A percentile compares a stretch with the other conserved stretches of the same genome.
These are phyloP conservation scores for Teunomyces barrocoloradensis DNA, from an alignment of 805 yeast species.

Conservation along the genomic window DNA sequence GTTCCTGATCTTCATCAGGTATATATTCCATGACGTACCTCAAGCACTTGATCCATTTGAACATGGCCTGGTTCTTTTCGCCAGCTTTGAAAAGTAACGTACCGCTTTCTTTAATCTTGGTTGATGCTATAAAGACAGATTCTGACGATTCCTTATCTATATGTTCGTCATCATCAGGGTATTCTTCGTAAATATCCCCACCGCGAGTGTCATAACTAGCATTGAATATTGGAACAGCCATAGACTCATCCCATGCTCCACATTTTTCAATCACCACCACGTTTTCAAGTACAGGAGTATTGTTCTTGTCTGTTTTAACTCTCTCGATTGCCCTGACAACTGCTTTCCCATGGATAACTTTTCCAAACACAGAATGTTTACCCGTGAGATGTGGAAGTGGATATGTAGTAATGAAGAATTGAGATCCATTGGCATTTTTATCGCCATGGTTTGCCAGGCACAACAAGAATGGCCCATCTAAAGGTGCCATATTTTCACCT, in stretches of 20 bases:
- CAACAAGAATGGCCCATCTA: constrained; percentile 49
- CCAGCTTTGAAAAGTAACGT: constrained; percentile 55
- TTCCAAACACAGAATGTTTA: constrained; percentile 76
- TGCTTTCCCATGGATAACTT: constrained; percentile 63
- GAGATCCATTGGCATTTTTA: constrained; percentile 53
- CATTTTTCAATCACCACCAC: constrained; percentile 51
- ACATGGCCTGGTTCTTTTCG: constrained; percentile 48
- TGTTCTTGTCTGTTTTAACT: constrained; percentile 37
- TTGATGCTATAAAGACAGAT: constrained; percentile 49
- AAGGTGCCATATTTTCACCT: constrained; percentile 54
- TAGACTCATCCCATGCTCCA: constrained; percentile 58
- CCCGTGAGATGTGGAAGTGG: constrained; percentile 73
- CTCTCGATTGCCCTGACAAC: constrained; percentile 66
- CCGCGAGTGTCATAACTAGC: constrained; percentile 62
- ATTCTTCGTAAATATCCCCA: constrained; percentile 73
- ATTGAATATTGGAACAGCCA: constrained; percentile 57
- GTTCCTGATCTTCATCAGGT: constrained; percentile 66
- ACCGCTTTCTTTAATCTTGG: constrained; percentile 66
- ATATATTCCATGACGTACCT: constrained; percentile 69
- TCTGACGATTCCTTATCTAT: constrained; percentile 58
- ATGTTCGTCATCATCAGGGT: constrained; percentile 66
- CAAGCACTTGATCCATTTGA: constrained; percentile 64
- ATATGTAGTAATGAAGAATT: constrained; percentile 68
- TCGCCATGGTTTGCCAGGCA: constrained; percentile 65
- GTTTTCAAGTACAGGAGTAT: constrained; percentile 39